phyloP scores from a whole-genome alignment of 2,329 filamentous ascomycete species.

The Monosporascus sp. region DNA sequence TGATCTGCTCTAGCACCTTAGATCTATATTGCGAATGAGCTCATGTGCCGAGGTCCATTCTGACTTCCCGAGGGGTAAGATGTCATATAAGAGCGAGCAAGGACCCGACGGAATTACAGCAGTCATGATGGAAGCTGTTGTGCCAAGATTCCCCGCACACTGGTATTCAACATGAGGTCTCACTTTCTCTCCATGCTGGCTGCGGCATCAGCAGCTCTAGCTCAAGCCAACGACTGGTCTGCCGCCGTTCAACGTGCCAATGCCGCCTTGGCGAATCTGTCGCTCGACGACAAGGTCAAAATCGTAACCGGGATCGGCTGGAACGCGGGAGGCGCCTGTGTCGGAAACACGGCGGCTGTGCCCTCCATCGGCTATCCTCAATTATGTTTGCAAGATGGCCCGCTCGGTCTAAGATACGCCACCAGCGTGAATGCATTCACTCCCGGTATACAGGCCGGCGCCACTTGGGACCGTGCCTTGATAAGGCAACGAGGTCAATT shows the following conservation, averaged over 20 bases:
- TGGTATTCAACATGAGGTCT: background rate
- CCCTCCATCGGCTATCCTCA: constrained; percentile 60
- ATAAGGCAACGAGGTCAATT: constrained; percentile 66
- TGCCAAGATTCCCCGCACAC: background rate
- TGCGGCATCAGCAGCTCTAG: constrained; percentile 6
- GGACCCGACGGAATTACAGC: background rate
- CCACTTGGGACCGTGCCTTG: constrained; percentile 73
- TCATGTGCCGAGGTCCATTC: background rate
- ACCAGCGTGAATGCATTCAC: constrained; percentile 72
- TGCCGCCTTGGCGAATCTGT: constrained; percentile 62
- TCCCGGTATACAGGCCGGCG: constrained; percentile 70
- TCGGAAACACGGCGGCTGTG: constrained; percentile 56
- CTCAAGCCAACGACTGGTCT: constrained; percentile 44
- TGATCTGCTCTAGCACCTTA: background rate
- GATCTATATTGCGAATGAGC: background rate
- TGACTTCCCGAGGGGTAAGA: background rate
- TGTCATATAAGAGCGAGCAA: background rate
- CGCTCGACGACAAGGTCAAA: constrained; percentile 70
- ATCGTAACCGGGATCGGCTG: constrained; percentile 75
- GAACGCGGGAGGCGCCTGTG: constrained; percentile 62
- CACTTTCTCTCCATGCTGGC: constrained; percentile 5
- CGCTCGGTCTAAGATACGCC: constrained; percentile 67
- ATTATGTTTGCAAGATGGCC: constrained; percentile 76
- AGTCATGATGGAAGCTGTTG: background rate
- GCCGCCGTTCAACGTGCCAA: constrained; percentile 67